Evolutionary conservation across 2,329 filamentous ascomycete genomes (phyloP).

Genomic region (Aspergillus transmontanensis): DNA sequence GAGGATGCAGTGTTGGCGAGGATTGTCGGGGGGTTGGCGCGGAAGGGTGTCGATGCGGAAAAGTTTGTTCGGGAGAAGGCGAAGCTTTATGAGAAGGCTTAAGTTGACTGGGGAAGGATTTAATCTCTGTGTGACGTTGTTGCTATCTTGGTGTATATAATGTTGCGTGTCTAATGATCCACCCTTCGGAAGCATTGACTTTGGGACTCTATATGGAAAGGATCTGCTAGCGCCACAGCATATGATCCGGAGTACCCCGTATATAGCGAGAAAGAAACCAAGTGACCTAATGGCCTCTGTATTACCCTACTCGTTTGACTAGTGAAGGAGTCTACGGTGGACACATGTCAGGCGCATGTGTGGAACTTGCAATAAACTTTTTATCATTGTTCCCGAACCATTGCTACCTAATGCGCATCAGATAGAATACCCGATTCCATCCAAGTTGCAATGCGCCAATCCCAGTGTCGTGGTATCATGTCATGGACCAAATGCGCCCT

Average conservation of each 20-base stretch:
- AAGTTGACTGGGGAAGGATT: background rate
- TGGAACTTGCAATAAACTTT: background rate
- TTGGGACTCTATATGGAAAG: background rate
- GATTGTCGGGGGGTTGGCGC: slow-evolving; percentile 24
- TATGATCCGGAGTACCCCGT: background rate
- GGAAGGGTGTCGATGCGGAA: background rate
- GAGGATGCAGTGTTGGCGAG: slow-evolving; percentile 30
- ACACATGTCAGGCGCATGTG: background rate
- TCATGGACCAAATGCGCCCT: slow-evolving; percentile 3
- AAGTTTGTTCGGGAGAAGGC: background rate
- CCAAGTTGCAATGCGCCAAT: background rate
- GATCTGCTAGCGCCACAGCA: background rate
- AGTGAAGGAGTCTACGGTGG: background rate
- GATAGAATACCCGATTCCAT: slow-evolving; percentile 1
- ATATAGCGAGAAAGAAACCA: background rate
- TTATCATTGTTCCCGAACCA: background rate
- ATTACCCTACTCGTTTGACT: background rate
- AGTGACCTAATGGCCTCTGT: background rate
- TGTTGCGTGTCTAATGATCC: background rate
- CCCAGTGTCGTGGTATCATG: background rate
- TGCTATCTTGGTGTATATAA: background rate
- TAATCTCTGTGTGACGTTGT: background rate
- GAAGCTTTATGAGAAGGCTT: background rate
- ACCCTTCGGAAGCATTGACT: background rate
- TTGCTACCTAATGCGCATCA: background rate